These are phyloP conservation scores for Magnolia sinica DNA, from an alignment of 164 flowering plant species.

Conservation along the genomic window DNA sequence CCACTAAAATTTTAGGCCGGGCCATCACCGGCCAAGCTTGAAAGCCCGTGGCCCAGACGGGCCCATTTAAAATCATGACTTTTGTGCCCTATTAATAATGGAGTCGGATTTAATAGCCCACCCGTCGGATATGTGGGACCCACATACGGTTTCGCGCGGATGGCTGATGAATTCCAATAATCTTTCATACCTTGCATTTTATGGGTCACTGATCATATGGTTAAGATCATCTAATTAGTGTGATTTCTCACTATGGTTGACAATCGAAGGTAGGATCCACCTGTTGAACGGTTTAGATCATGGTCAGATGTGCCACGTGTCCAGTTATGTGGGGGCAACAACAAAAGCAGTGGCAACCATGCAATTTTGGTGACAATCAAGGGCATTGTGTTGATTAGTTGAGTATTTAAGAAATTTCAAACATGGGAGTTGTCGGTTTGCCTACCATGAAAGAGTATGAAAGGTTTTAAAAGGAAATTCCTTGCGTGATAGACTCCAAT, in stretches of 20 bases:
- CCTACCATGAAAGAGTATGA: not conserved
- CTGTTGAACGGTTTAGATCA: not conserved
- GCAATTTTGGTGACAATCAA: not conserved
- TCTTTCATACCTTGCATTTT: not conserved
- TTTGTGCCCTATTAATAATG: too few species aligned
- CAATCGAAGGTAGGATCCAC: not conserved
- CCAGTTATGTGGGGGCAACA: not conserved
- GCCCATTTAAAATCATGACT: too few species aligned
- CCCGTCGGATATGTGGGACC: too few species aligned
- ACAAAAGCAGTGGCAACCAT: not conserved
- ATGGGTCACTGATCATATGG: not conserved
- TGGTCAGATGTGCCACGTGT: not conserved
- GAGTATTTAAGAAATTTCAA: not conserved
- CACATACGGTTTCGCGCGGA: too few species aligned
- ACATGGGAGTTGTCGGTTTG: not conserved
- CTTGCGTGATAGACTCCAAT: slow-evolving; percentile 6
- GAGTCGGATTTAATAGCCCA: too few species aligned
- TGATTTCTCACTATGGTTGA: not conserved
- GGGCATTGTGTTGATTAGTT: not conserved
- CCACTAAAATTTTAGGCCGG: too few species aligned
- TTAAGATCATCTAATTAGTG: not conserved
- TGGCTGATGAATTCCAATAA: too few species aligned
- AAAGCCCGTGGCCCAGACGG: too few species aligned
- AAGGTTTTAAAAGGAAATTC: not conserved
- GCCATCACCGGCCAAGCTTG: too few species aligned